Conservation (phyloP, 306 rosid genomes). For the Inga laurina region DNA sequence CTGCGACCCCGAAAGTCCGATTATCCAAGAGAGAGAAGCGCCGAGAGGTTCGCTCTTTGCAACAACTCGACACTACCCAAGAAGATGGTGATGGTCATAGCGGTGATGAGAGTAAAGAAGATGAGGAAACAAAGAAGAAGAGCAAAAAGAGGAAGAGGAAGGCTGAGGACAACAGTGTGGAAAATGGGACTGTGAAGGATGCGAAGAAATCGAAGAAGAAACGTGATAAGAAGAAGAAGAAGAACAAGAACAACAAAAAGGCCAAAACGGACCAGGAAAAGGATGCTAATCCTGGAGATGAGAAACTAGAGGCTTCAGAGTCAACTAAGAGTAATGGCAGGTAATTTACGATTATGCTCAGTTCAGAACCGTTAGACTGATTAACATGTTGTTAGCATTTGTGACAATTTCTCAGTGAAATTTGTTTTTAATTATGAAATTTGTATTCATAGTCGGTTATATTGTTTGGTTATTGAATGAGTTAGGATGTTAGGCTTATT, state of each 20-base stretch:
- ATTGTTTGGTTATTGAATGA: background rate
- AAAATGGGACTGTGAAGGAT: slow-evolving; percentile 39
- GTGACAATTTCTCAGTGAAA: background rate
- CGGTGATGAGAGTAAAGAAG: background rate
- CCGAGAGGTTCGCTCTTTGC: slow-evolving; percentile 46
- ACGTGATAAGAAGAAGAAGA: slow-evolving; percentile 28
- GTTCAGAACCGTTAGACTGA: background rate
- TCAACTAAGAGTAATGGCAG: slow-evolving; percentile 41
- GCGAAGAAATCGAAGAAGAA: slow-evolving; percentile 32
- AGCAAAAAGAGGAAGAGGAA: slow-evolving; percentile 44
- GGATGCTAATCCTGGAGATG: slow-evolving; percentile 37
- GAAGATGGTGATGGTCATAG: background rate
- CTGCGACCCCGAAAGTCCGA: slow-evolving; percentile 47
- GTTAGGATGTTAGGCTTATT: background rate
- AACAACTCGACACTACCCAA: slow-evolving; percentile 27
- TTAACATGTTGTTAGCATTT: background rate
- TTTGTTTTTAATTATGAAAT: background rate
- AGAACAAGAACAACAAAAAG: slow-evolving; percentile 34
- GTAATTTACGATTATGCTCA: slow-evolving; percentile 37
- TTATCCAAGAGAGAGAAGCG: slow-evolving; percentile 83
- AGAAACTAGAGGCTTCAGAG: slow-evolving; percentile 32
- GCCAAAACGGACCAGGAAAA: slow-evolving; percentile 33
- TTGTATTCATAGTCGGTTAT: slow-evolving; percentile 1
- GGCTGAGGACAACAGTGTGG: slow-evolving; percentile 33
- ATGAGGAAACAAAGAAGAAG: slow-evolving; percentile 33